Evolutionary conservation across 2,329 filamentous ascomycete genomes (phyloP).

Genomic region (Apiospora sp.): DNA sequence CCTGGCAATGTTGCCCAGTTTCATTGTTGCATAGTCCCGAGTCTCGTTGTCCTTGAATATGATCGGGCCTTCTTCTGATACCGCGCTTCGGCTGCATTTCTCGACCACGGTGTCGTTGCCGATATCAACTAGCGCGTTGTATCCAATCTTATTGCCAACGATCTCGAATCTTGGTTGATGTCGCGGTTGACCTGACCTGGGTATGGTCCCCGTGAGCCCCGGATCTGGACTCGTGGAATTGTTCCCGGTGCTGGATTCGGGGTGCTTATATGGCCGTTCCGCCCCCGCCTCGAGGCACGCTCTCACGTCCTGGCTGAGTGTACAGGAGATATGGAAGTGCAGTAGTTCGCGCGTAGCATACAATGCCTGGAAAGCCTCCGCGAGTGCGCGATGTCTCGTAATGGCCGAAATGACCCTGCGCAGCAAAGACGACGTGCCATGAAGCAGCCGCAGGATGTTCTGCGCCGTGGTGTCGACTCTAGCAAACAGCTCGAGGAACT

Average conservation of each 20-base stretch:
- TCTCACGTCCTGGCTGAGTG: neutral
- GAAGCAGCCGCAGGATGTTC: neutral
- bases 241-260: neutral
- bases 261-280: neutral
- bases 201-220: no score
- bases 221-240: neutral
- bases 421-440: neutral
- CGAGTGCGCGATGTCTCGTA: neutral
- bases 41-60: no score
- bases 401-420: neutral
- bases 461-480: neutral
- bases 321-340: neutral
- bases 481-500: neutral
- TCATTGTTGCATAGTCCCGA: no score
- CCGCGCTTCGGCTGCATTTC: no score
- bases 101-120: no score
- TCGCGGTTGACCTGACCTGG: no score
- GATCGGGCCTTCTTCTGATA: no score
- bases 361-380: neutral
- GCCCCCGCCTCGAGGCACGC: neutral
- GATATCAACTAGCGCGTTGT: no score
- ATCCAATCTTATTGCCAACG: no score
- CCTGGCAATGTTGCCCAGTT: no score
- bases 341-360: neutral
- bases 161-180: no score